Percentiles rank a stretch among this genome's conserved stretches.
Conservation (phyloP, 176 grass and related monocot species). For the Melocanna baccifera region DNA sequence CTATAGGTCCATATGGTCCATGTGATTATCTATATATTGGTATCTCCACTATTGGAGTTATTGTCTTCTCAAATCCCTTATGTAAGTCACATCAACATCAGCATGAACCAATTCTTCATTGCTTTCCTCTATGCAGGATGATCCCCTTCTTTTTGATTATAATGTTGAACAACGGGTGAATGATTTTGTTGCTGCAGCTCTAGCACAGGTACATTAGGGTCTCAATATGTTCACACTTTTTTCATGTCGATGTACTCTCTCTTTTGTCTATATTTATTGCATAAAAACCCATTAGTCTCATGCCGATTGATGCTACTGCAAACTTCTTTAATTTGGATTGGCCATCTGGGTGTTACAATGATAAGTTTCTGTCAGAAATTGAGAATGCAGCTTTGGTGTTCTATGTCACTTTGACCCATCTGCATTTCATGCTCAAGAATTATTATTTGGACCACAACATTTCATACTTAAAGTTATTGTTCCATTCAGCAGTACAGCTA, state of each 20-base stretch:
- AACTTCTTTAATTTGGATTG: constrained; percentile 24
- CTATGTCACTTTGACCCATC: constrained; percentile 1
- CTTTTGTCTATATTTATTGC: not conserved
- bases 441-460: not conserved
- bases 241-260: not conserved
- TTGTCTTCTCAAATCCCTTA: too few species aligned
- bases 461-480: constrained; percentile 19
- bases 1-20: too few species aligned
- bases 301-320: constrained; percentile 5
- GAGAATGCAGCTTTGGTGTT: not conserved
- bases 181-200: constrained; percentile 93
- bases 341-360: not conserved
- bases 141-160: constrained; percentile 87
- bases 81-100: too few species aligned
- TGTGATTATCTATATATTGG: too few species aligned
- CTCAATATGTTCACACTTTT: constrained; percentile 16
- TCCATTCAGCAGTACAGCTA: constrained; percentile 6
- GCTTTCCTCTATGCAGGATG: constrained; percentile 60
- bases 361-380: not conserved
- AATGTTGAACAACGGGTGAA: constrained; percentile 90
- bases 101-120: not conserved
- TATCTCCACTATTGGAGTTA: too few species aligned
- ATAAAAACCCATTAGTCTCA: not conserved
- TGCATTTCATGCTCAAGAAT: not conserved
- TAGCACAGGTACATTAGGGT: constrained; percentile 67